A percentile compares a stretch with the other conserved stretches of the same genome.
phyloP scores from a whole-genome alignment of 2,329 filamentous ascomycete genomes.

The Curvularia lunata region DNA sequence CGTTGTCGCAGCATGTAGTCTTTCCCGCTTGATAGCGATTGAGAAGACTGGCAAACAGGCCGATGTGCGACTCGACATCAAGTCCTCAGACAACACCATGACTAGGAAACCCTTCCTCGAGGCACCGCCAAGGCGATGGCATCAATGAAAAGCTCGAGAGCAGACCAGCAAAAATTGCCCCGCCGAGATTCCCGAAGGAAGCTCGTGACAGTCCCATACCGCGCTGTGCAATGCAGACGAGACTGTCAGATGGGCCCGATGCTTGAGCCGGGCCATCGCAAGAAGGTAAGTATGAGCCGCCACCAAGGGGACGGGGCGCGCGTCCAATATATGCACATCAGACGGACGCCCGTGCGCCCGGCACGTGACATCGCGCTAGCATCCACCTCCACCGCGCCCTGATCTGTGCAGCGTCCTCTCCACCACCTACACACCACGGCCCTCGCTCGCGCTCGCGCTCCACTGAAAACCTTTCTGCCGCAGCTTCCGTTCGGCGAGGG shows the following conservation, averaged over 20 bases:
- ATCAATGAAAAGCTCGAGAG: conserved; percentile 49
- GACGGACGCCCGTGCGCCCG: not conserved
- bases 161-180: conserved; percentile 42
- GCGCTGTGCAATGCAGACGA: conserved; percentile 50
- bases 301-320: not conserved
- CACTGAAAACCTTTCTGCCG: not conserved
- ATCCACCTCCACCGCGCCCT: not conserved
- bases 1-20: not conserved
- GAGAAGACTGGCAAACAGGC: too few species aligned
- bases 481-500: not conserved
- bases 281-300: conserved; percentile 43
- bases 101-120: conserved; percentile 45
- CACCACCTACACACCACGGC: not conserved
- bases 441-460: not conserved
- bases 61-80: too few species aligned
- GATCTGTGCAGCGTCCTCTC: conserved; percentile 6
- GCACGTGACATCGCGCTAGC: not conserved
- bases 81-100: too few species aligned
- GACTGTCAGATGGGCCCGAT: conserved; percentile 37
- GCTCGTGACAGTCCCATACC: conserved; percentile 43
- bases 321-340: not conserved
- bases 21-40: not conserved
- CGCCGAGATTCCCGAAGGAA: conserved; percentile 47
- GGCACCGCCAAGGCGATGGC: conserved; percentile 36
- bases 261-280: conserved; percentile 43